Evolutionary conservation across 352 stramenopile genomes (phyloP).

Genomic region (Globisporangium recalcitrans): DNA sequence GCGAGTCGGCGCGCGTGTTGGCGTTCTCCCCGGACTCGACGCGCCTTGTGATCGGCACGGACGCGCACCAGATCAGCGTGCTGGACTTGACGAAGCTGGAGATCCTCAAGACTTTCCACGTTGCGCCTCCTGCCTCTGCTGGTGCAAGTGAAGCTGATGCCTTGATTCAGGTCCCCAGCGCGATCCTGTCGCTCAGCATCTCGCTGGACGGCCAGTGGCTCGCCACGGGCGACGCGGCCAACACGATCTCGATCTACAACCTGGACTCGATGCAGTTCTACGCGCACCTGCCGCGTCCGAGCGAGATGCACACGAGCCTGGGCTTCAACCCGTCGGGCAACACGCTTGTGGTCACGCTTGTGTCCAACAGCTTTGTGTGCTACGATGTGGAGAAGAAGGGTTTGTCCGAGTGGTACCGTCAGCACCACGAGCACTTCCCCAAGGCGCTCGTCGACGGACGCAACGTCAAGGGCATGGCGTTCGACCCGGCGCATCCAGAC

Average conservation of each 20-base stretch:
- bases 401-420: slow-evolving; percentile 64
- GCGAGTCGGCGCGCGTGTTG: slow-evolving; percentile 53
- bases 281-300: slow-evolving; percentile 52
- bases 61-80: slow-evolving; percentile 63
- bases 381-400: slow-evolving; percentile 84
- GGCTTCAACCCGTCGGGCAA: slow-evolving; percentile 72
- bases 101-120: slow-evolving; percentile 69
- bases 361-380: slow-evolving; percentile 81
- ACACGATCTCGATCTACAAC: slow-evolving; percentile 79
- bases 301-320: slow-evolving; percentile 76
- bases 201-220: slow-evolving; percentile 82
- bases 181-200: slow-evolving; percentile 65
- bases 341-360: slow-evolving; percentile 73
- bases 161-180: slow-evolving; percentile 18
- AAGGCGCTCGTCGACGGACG: slow-evolving; percentile 70
- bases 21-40: slow-evolving; percentile 79
- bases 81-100: slow-evolving; percentile 70
- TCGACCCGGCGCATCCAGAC: slow-evolving; percentile 71
- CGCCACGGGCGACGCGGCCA: slow-evolving; percentile 52
- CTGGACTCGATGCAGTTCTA: slow-evolving; percentile 86
- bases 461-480: slow-evolving; percentile 77
- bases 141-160: slow-evolving; percentile 14
- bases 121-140: slow-evolving; percentile 14
- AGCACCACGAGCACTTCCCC: slow-evolving; percentile 62
- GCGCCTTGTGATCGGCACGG: slow-evolving; percentile 60